Base-by-base conservation (phyloP, 306 rosid genomes). In the Dryas octopetala region DNA sequence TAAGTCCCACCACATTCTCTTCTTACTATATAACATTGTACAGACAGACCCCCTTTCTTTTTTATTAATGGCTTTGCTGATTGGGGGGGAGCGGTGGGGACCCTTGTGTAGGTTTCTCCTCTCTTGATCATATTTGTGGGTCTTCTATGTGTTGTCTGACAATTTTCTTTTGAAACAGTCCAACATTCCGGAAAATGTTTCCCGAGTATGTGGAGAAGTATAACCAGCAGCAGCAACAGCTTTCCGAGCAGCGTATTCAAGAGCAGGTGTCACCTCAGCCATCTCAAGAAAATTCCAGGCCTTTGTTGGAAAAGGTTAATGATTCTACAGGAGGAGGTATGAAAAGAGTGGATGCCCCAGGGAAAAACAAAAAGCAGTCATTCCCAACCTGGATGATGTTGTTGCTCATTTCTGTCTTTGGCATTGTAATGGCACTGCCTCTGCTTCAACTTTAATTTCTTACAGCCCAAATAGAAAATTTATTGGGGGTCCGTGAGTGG, bases 301-400 rank as follows among this genome's bases (percentile, higher is more conserved):
- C 88, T 11, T 45, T 71, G 71, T 81, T 82, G 59, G 88, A 80
- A n/a, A 86, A 78, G 70, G 82, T 54, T 10, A 63, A 15, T 10
- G 85, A 88, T 45, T 76, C 96, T 7, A 44, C 65, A 1, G 91
- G 78, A 78, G 89, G 81, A 67, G 89, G 83, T 61, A 51, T 9
- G 74, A 78, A 77, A 80, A 79, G 75, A 77, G 85, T 82, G 63
- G 91, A 80, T 46, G 80, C 74, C 32, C 67, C 63, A 48, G 75
- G 83, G 41, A 89, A 66, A 83, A 85, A 87, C 58, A 82, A 57
- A 63, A 89, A 77, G 78, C 88, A 87, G 58, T 69, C 91, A n/a
- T 82, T 92, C 73, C 99, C 97, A 10, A 86, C 97, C 6, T 95
- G 99, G 99, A 74, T 95, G 97, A 77, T 92, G 93, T 75, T 95